These are phyloP conservation scores for Fusarium sp. DNA, from an alignment of 2,329 filamentous ascomycete species.

Conservation along the genomic window DNA sequence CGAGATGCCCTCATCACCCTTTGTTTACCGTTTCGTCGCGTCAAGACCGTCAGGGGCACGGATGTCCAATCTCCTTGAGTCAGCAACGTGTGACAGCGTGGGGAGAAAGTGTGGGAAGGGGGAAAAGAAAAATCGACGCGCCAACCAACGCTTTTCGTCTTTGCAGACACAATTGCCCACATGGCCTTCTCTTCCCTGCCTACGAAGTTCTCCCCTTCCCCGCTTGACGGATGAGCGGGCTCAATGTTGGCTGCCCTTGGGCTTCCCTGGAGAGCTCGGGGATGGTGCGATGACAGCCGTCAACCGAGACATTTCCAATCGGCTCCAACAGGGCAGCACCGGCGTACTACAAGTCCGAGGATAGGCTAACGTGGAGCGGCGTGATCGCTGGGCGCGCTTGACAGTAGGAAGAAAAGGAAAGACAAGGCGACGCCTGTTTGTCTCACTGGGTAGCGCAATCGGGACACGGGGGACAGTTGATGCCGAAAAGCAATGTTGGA, in stretches of 20 bases:
- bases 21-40: slow-evolving; percentile 22
- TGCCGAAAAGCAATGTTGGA: slow-evolving; percentile 30
- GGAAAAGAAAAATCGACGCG: background rate
- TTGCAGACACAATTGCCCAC: slow-evolving; percentile 12
- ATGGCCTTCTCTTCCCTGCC: slow-evolving; percentile 9
- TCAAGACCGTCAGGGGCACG: slow-evolving; percentile 7
- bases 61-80: slow-evolving; percentile 9
- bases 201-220: slow-evolving; percentile 22
- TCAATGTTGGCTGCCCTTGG: slow-evolving; percentile 16
- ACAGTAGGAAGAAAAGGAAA: background rate
- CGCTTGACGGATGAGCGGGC: slow-evolving; percentile 30
- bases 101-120: background rate
- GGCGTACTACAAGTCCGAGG: background rate
- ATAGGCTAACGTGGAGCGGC: slow-evolving; percentile 17
- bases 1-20: slow-evolving; percentile 9
- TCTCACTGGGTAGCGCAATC: slow-evolving; percentile 21
- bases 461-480: slow-evolving; percentile 24
- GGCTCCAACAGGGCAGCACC: background rate
- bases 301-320: slow-evolving; percentile 32
- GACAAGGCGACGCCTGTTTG: slow-evolving; percentile 6
- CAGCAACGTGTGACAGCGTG: background rate
- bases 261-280: slow-evolving; percentile 1
- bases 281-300: slow-evolving; percentile 23
- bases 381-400: slow-evolving; percentile 15
- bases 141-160: slow-evolving; percentile 1